A percentile compares a stretch with the other conserved stretches of the same genome.
These are phyloP conservation scores for Pseudopyricularia javanii DNA, from an alignment of 2,329 filamentous ascomycete species.

Conservation along the genomic window DNA sequence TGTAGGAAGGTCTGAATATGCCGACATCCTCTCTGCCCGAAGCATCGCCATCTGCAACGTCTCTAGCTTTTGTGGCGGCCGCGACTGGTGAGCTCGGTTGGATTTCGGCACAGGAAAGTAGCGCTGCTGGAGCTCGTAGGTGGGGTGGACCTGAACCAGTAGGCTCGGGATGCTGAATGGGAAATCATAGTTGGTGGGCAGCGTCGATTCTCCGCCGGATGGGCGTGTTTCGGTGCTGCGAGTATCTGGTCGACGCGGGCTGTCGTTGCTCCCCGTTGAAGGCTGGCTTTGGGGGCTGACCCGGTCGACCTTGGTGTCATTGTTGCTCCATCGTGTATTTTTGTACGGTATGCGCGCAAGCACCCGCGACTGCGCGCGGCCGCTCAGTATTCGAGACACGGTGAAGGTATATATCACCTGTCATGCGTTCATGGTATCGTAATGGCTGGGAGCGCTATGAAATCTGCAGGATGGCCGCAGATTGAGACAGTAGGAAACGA, in stretches of 20 bases:
- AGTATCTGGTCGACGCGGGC: not conserved
- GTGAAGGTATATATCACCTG: conserved; percentile 15
- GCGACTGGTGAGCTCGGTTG: not conserved
- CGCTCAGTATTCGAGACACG: conserved; percentile 26
- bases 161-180: conserved; percentile 9
- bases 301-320: conserved; percentile 26
- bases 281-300: conserved; percentile 17
- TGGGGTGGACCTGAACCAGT: conserved; percentile 6
- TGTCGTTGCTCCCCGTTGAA: not conserved
- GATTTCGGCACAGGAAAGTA: not conserved
- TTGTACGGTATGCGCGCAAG: conserved; percentile 26
- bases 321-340: conserved; percentile 22
- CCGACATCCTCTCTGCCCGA: not conserved
- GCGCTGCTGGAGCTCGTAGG: not conserved
- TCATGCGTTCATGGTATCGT: not conserved
- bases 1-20: not conserved
- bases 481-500: too few relatives aligned
- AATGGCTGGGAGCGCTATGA: not conserved
- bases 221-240: not conserved
- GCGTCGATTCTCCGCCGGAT: not conserved
- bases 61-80: not conserved
- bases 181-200: conserved; percentile 7
- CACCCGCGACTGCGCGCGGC: conserved; percentile 27
- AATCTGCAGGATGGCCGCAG: not conserved
- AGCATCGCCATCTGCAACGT: not conserved